Conservation (phyloP, 345 rosid species). For the Rhodamnia argentea region DNA sequence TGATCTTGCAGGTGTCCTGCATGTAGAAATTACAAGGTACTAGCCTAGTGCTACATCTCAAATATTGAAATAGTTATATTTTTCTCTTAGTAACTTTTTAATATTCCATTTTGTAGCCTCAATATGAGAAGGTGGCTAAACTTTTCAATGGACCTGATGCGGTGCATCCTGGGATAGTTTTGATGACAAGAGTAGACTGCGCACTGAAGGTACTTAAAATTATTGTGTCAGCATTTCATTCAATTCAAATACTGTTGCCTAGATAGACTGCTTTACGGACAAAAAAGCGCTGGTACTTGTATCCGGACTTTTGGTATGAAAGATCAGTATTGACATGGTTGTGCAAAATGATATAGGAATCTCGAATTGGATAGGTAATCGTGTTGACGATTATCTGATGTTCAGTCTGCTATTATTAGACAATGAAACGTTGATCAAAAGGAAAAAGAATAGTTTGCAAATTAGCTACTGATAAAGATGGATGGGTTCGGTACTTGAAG, state of each 20-base stretch:
- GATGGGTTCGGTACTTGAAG: not conserved
- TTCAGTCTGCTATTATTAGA: not conserved
- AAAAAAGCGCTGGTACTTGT: not conserved
- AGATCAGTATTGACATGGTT: not conserved
- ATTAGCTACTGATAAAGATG: not conserved
- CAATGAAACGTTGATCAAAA: not conserved
- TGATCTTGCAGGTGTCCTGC: conserved; percentile 87
- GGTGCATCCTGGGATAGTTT: conserved; percentile 65
- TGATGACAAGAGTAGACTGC: conserved; percentile 94
- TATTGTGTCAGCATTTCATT: not conserved
- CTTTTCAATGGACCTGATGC: conserved; percentile 88
- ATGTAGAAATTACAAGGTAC: conserved; percentile 97
- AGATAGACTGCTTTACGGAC: not conserved
- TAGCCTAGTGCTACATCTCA: not conserved
- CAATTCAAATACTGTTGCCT: not conserved
- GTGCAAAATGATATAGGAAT: not conserved
- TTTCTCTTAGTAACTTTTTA: not conserved
- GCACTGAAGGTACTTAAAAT: conserved; percentile 57
- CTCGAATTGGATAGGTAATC: not conserved
- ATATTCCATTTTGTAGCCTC: conserved; percentile 50
- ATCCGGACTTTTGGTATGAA: not conserved
- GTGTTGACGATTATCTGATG: not conserved
- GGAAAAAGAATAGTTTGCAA: not conserved
- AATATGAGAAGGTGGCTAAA: conserved; percentile 90
- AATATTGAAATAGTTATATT: not conserved